Evolutionary conservation across 2,329 filamentous ascomycete species (phyloP).

Genomic region (Nemania diffusa): DNA sequence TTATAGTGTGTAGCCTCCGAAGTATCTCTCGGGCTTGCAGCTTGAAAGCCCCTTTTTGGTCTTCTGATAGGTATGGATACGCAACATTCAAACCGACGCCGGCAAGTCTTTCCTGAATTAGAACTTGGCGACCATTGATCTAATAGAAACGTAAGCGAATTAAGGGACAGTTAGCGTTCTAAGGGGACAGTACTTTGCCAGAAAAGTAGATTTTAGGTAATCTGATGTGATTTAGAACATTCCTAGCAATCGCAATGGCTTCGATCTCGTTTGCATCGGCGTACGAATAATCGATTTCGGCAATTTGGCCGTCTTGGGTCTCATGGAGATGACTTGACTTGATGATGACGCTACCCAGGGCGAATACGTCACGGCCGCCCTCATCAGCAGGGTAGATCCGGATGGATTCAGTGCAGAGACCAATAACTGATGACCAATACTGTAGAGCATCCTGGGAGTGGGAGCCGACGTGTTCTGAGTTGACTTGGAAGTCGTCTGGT

Average conservation of each 20-base stretch:
- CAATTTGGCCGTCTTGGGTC: conserved; percentile 37
- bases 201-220: conserved; percentile 54
- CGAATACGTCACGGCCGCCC: conserved; percentile 55
- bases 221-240: conserved; percentile 44
- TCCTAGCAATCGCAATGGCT: conserved; percentile 45
- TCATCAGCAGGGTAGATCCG: conserved; percentile 50
- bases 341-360: conserved; percentile 40
- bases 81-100: conserved; percentile 52
- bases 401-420: conserved; percentile 45
- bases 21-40: conserved; percentile 51
- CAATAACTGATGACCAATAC: conserved; percentile 50
- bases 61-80: conserved; percentile 50
- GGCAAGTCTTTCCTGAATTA: conserved; percentile 54
- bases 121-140: conserved; percentile 51
- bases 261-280: conserved; percentile 55
- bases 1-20: conserved; percentile 39
- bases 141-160: conserved; percentile 34
- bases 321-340: conserved; percentile 29
- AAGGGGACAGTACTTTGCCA: conserved; percentile 48
- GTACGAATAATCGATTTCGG: conserved; percentile 53
- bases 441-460: conserved; percentile 36
- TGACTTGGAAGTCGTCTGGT: conserved; percentile 49
- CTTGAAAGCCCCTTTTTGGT: conserved; percentile 51
- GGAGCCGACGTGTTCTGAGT: conserved; percentile 44
- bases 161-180: conserved; percentile 1